phyloP scores from a whole-genome alignment of 2,329 filamentous ascomycete genomes.

The Penicillium verrucosum region DNA sequence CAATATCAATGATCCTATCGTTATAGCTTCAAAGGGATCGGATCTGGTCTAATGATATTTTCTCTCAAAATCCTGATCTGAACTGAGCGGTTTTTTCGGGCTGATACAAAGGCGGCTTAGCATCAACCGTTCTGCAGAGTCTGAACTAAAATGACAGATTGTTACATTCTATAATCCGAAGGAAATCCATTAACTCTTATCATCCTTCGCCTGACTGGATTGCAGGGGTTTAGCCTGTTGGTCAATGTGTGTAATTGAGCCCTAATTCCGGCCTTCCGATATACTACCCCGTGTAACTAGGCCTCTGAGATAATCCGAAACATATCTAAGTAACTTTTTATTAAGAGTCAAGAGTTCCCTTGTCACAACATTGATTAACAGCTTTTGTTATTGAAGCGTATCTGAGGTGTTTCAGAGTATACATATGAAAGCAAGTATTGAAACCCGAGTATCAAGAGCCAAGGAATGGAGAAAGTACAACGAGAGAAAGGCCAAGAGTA shows the following conservation, averaged over 20 bases:
- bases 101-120: background rate
- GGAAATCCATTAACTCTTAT: background rate
- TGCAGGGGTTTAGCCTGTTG: slow-evolving; percentile 1
- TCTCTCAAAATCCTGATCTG: background rate
- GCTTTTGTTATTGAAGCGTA: background rate
- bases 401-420: background rate
- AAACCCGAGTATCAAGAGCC: too few species aligned
- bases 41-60: background rate
- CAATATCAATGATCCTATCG: background rate
- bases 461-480: background rate
- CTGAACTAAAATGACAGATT: background rate
- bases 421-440: background rate
- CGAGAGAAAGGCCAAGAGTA: background rate
- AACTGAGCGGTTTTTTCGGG: background rate
- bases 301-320: background rate
- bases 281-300: slow-evolving; percentile 5
- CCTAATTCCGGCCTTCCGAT: slow-evolving; percentile 6
- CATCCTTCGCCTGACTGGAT: background rate
- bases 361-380: background rate
- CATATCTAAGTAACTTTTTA: background rate
- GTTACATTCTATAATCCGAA: slow-evolving; percentile 2
- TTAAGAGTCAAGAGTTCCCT: background rate
- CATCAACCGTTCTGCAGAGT: background rate
- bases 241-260: background rate
- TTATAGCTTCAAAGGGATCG: background rate